Percentiles rank a stretch among this genome's conserved stretches.
phyloP scores from a whole-genome alignment of 2,329 filamentous ascomycete species.

The Colletotrichum abscissum region DNA sequence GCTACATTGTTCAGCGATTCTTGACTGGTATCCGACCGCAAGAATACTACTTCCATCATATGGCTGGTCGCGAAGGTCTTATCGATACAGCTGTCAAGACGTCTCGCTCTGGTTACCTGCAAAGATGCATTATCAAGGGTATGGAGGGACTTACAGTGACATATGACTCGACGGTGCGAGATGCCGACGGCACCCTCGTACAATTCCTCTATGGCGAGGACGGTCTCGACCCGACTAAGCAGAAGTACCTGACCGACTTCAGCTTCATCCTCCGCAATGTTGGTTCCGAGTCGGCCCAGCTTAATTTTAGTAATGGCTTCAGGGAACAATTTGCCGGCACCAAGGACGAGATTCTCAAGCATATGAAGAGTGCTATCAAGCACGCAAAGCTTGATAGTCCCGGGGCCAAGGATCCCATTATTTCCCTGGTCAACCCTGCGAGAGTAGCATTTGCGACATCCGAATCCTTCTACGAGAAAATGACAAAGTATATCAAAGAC shows the following conservation, averaged over 20 bases:
- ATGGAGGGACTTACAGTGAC: slow-evolving; percentile 95
- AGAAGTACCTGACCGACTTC: slow-evolving; percentile 91
- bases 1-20: slow-evolving; percentile 95
- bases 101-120: slow-evolving; percentile 94
- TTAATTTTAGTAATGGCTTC: slow-evolving; percentile 71
- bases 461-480: slow-evolving; percentile 81
- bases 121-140: slow-evolving; percentile 97
- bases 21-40: slow-evolving; percentile 97
- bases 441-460: slow-evolving; percentile 88
- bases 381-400: slow-evolving; percentile 67
- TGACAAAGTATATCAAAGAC: slow-evolving; percentile 81
- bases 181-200: slow-evolving; percentile 91
- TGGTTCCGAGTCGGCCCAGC: slow-evolving; percentile 79
- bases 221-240: slow-evolving; percentile 92
- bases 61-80: slow-evolving; percentile 97
- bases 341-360: slow-evolving; percentile 73
- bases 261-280: slow-evolving; percentile 91
- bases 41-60: slow-evolving; percentile 99
- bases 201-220: slow-evolving; percentile 98
- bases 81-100: slow-evolving; percentile 99
- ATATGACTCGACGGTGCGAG: slow-evolving; percentile 94
- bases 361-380: slow-evolving; percentile 86
- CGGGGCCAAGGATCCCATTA: slow-evolving; percentile 79
- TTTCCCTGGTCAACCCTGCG: slow-evolving; percentile 78
- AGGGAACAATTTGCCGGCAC: slow-evolving; percentile 59